A percentile compares a stretch with the other conserved stretches of the same genome.
These are phyloP conservation scores for Exophiala sideris DNA, from an alignment of 2,329 filamentous ascomycete species.

Conservation along the genomic window DNA sequence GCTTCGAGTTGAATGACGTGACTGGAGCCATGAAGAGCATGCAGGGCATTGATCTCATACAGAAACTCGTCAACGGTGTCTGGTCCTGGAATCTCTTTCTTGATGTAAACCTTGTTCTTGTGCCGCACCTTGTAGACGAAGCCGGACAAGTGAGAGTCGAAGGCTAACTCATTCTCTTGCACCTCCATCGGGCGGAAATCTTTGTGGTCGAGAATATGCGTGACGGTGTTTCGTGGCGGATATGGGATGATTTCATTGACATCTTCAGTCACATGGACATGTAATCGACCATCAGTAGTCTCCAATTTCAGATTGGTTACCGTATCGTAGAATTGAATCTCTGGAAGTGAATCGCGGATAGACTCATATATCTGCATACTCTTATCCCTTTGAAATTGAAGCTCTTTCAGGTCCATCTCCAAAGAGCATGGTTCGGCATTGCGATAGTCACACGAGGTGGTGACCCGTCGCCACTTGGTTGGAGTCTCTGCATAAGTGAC, in stretches of 20 bases:
- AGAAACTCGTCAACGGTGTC: constrained; percentile 95
- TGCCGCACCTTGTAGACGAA: constrained; percentile 93
- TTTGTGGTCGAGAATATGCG: constrained; percentile 57
- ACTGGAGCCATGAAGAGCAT: constrained; percentile 66
- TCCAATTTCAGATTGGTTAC: constrained; percentile 94
- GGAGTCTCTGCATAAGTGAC: constrained; percentile 84
- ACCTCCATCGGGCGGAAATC: constrained; percentile 51
- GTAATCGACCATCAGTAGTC: constrained; percentile 79
- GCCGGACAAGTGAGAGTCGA: constrained; percentile 90
- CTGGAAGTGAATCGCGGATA: constrained; percentile 84
- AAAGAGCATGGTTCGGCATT: constrained; percentile 75
- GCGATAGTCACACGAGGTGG: constrained; percentile 90
- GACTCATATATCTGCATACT: constrained; percentile 90
- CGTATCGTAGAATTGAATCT: constrained; percentile 93
- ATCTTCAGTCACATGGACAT: constrained; percentile 98
- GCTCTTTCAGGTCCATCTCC: constrained; percentile 73
- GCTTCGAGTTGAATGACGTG: constrained; percentile 85
- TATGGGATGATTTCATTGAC: constrained; percentile 91
- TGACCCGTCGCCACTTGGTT: constrained; percentile 79
- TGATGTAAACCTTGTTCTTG: constrained; percentile 70
- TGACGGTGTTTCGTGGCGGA: constrained; percentile 68
- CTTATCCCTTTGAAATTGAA: constrained; percentile 86
- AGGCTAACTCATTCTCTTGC: constrained; percentile 72
- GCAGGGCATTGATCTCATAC: constrained; percentile 95
- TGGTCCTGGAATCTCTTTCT: constrained; percentile 95